Conservation (phyloP, 441 rosid genomes). For the Erodium moschatum region DNA sequence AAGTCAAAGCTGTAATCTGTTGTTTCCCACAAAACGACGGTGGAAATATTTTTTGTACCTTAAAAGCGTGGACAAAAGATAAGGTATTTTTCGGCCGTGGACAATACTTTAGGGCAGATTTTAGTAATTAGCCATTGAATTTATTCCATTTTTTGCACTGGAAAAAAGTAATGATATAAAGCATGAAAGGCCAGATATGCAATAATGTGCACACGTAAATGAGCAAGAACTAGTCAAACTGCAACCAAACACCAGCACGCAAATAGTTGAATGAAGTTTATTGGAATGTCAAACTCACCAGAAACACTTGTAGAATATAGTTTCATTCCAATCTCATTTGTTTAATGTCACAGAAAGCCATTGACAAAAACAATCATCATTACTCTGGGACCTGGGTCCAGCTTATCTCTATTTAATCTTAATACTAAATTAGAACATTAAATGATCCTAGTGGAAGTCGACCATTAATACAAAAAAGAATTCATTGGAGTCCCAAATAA, state of each 20-base stretch:
- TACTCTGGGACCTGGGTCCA: not conserved
- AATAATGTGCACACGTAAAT: slow-evolving; percentile 7
- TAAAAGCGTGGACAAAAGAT: too few species aligned
- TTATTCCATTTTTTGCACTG: not conserved
- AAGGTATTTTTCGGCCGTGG: too few species aligned
- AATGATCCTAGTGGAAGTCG: not conserved
- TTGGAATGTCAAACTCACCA: slow-evolving; percentile 1
- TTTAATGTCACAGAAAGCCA: not conserved
- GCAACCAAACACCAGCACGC: not conserved
- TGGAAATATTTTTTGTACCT: too few species aligned
- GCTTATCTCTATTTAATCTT: not conserved
- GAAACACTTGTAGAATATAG: not conserved
- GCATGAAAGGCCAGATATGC: slow-evolving; percentile 1
- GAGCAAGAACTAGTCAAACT: not conserved
- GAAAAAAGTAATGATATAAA: not conserved
- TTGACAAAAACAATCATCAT: slow-evolving; percentile 1
- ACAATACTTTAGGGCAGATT: too few species aligned
- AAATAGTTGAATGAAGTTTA: slow-evolving; percentile 1
- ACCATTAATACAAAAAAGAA: not conserved
- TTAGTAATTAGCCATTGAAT: too few species aligned
- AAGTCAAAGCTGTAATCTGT: too few species aligned
- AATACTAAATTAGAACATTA: not conserved
- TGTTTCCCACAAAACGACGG: too few species aligned
- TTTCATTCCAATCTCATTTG: not conserved
- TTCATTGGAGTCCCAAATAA: not conserved